Base-by-base conservation (phyloP, 352 stramenopile genomes). In the Phytophthora foliorum region DNA sequence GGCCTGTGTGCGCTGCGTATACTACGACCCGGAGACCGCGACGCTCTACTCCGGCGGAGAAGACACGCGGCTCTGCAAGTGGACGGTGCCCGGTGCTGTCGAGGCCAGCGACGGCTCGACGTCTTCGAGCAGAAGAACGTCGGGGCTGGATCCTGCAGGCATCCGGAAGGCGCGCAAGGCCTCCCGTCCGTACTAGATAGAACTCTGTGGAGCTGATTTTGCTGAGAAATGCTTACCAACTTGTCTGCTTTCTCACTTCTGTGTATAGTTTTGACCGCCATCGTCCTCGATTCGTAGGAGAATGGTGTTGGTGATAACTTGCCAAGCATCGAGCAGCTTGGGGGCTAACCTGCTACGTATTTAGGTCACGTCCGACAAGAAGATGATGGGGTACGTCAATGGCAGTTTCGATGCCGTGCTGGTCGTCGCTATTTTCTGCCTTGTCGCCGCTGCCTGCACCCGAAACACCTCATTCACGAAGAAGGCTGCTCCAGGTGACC, bases 1-100 rank as follows among this genome's bases (percentile, higher is more conserved):
- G 55, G 85, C 88, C 13, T 95, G 89, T 44, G 78, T 97, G 14
- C 90, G 91, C 6, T 89, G 78, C 10, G 72, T 91, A 4, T 92
- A 93, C 69, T 97, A 92, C 69, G 81, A 92, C 39, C 51, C 81
- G 1, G 57, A 75, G 17, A 60, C 60, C 16, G 42, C 58, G 3
- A 83, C 81, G 21, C 71, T 97, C 8, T 92, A 86, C 58, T 95
- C 92, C 4, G 92, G 92, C 22, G 92, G 90, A 1, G 92, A 98
- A 63, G 92, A 98, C 61, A 81, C 92, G 11, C 81, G 90, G 4
- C 55, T 98, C 34, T 97, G 92, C 69, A 82, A 82, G 50, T 98
- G 92, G 92, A 69, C 67, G 13, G 54, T 81, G 6, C 22, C 54
- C 3, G 27, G 22, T 13, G 34, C 39, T 19, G 9, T 45, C 56